These are phyloP conservation scores for Gaillardinia entomophila DNA, from an alignment of 805 yeast species.

Conservation along the genomic window DNA sequence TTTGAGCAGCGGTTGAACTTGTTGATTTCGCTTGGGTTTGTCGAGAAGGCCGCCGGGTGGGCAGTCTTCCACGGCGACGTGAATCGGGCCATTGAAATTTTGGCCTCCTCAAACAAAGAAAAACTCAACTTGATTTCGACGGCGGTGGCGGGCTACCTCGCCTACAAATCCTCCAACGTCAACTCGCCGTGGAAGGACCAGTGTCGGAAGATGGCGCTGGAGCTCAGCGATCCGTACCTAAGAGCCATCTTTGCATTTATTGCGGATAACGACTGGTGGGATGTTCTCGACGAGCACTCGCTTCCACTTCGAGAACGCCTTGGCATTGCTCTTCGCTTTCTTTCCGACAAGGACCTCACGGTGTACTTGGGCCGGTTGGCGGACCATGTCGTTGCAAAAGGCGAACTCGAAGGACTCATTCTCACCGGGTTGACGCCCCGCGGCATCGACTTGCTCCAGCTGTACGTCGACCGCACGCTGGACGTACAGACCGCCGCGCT, in stretches of 20 bases:
- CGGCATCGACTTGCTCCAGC: slow-evolving; percentile 76
- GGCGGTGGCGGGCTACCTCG: slow-evolving; percentile 31
- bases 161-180: slow-evolving; percentile 49
- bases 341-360: slow-evolving; percentile 73
- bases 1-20: slow-evolving; percentile 61
- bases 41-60: slow-evolving; percentile 96
- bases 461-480: slow-evolving; percentile 80
- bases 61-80: slow-evolving; percentile 93
- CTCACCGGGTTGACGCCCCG: slow-evolving; percentile 88
- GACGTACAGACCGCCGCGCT: slow-evolving; percentile 91
- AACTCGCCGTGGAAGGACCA: slow-evolving; percentile 93
- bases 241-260: slow-evolving; percentile 90
- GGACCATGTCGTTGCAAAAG: slow-evolving; percentile 62
- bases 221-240: slow-evolving; percentile 81
- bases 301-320: slow-evolving; percentile 82
- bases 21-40: slow-evolving; percentile 52
- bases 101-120: slow-evolving; percentile 54
- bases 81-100: slow-evolving; percentile 69
- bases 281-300: slow-evolving; percentile 83
- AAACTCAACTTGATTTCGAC: slow-evolving; percentile 13
- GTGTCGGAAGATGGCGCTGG: slow-evolving; percentile 83
- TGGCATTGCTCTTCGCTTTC: slow-evolving; percentile 84
- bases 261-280: slow-evolving; percentile 96
- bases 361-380: slow-evolving; percentile 67
- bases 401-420: slow-evolving; percentile 87